phyloP scores from a whole-genome alignment of 257 asterid genomes.

The Marsdenia floribunda region DNA sequence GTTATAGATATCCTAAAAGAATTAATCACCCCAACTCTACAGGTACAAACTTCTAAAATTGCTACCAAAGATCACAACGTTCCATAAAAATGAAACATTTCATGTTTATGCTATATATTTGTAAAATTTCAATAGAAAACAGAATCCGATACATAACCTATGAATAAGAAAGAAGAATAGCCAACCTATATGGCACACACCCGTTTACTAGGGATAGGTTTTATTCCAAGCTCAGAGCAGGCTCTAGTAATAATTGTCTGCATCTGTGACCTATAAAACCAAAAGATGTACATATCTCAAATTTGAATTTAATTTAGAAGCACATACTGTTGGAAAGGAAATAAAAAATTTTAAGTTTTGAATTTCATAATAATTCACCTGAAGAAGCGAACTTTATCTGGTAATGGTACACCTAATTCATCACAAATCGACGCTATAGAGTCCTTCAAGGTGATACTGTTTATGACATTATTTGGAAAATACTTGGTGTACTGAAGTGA shows the following conservation, averaged over 20 bases:
- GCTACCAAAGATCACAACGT: neutral
- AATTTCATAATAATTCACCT: conserved; percentile 37
- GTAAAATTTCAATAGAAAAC: neutral
- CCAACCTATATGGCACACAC: conserved; percentile 40
- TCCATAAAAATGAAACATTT: neutral
- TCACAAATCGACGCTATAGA: conserved; percentile 66
- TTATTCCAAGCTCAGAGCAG: conserved; percentile 78
- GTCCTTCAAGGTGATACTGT: conserved; percentile 86
- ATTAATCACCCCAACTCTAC: neutral
- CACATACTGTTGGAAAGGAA: neutral
- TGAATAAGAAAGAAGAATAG: conserved; percentile 3
- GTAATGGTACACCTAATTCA: conserved; percentile 77
- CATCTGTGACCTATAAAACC: conserved; percentile 81
- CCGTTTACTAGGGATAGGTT: conserved; percentile 84
- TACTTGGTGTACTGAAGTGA: conserved; percentile 91
- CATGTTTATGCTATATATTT: neutral
- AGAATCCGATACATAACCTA: neutral
- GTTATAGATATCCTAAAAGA: neutral
- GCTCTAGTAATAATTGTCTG: conserved; percentile 93
- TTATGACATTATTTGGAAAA: conserved; percentile 85
- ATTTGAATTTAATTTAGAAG: neutral
- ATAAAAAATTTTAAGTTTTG: neutral
- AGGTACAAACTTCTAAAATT: neutral
- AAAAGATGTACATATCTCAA: conserved; percentile 16
- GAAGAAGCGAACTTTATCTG: conserved; percentile 73